phyloP scores from a whole-genome alignment of 805 yeast species.

The Monosporozyma unispora region DNA sequence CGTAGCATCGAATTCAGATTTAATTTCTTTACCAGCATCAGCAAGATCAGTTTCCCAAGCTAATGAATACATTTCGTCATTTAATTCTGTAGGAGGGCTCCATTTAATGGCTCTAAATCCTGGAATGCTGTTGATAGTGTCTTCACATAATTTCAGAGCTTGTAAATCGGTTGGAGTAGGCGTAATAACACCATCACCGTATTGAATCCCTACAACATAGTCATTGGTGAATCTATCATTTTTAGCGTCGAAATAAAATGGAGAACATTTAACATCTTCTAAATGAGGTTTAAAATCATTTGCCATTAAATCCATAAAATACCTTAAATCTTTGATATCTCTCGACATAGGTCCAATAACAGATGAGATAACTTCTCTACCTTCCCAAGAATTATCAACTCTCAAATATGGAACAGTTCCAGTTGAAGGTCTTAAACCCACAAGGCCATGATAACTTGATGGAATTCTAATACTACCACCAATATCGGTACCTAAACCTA shows the following conservation, averaged over 20 bases:
- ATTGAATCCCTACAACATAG: slow-evolving; percentile 12
- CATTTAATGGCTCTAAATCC: slow-evolving; percentile 12
- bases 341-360: slow-evolving; percentile 49
- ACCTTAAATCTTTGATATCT: slow-evolving; percentile 30
- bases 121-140: slow-evolving; percentile 6
- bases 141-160: slow-evolving; percentile 12
- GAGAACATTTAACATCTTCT: slow-evolving; percentile 8
- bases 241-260: slow-evolving; percentile 8
- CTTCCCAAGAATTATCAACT: slow-evolving; percentile 35
- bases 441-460: slow-evolving; percentile 44
- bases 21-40: slow-evolving; percentile 13
- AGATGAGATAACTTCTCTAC: slow-evolving; percentile 48
- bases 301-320: slow-evolving; percentile 34
- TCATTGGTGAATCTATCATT: slow-evolving; percentile 2
- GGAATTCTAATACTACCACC: slow-evolving; percentile 59
- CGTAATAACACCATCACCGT: slow-evolving; percentile 13
- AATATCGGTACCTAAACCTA: slow-evolving; percentile 55
- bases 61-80: slow-evolving; percentile 7
- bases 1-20: slow-evolving; percentile 6
- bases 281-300: slow-evolving; percentile 10
- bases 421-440: slow-evolving; percentile 19
- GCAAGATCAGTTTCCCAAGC: slow-evolving; percentile 15
- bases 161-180: slow-evolving; percentile 14
- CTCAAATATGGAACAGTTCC: slow-evolving; percentile 24
- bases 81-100: slow-evolving; percentile 11